phyloP scores from a whole-genome alignment of 179 eudicot species.

The Beta lomatogona region DNA sequence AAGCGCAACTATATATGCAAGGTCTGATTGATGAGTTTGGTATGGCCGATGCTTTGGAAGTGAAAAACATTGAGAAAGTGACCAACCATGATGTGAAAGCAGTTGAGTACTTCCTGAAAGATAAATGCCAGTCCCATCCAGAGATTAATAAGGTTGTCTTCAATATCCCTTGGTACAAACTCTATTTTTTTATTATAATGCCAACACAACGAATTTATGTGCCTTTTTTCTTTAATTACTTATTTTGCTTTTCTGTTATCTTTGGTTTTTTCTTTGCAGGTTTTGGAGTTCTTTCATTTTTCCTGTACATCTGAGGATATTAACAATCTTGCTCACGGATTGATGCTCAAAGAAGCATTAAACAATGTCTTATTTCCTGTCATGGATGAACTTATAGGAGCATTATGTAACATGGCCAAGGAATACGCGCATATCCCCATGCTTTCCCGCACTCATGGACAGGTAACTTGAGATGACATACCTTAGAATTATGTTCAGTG shows the following conservation, averaged over 20 bases:
- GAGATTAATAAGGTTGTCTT: conserved; percentile 73
- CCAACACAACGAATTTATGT: no score
- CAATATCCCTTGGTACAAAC: neutral
- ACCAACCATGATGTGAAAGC: conserved; percentile 99
- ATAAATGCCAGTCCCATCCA: conserved; percentile 75
- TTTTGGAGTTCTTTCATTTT: conserved; percentile 95
- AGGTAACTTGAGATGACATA: conserved; percentile 43
- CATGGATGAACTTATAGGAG: conserved; percentile 67
- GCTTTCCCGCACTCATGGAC: conserved; percentile 99
- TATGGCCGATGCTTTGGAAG: conserved; percentile 69
- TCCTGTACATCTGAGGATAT: conserved; percentile 98
- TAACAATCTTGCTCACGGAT: conserved; percentile 89
- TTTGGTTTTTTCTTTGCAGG: conserved; percentile 39
- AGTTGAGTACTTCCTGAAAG: conserved; percentile 89
- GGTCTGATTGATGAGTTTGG: conserved; percentile 65
- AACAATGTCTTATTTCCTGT: conserved; percentile 54
- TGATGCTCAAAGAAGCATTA: conserved; percentile 81
- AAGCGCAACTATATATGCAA: conserved; percentile 58
- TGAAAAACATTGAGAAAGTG: conserved; percentile 79
- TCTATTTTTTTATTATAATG: no score
- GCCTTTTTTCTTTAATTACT: neutral
- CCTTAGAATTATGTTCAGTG: no score
- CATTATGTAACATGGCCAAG: conserved; percentile 63
- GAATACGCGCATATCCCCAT: conserved; percentile 67
- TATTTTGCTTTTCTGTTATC: neutral